Evolutionary conservation across 2,329 filamentous ascomycete species (phyloP).

Genomic region (Teratosphaeria destructans): DNA sequence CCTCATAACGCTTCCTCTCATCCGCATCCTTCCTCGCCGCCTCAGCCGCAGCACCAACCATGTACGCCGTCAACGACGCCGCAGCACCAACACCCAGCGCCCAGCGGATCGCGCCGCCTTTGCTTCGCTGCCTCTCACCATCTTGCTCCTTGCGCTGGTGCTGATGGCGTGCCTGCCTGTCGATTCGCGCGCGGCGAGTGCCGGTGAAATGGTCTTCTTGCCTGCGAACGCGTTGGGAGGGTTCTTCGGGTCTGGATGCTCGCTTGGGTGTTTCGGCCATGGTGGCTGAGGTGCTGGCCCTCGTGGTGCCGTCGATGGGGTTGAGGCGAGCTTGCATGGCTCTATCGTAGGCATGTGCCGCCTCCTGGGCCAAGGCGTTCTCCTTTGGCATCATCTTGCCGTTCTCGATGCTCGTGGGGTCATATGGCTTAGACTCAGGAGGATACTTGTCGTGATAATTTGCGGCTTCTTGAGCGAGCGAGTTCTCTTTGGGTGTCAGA

Average conservation of each 20-base stretch:
- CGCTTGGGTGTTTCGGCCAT: conserved; percentile 13
- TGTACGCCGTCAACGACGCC: conserved; percentile 48
- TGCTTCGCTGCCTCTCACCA: conserved; percentile 9
- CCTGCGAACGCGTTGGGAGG: conserved; percentile 22
- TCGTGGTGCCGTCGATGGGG: conserved; percentile 42
- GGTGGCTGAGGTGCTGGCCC: neutral
- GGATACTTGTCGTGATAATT: conserved; percentile 4
- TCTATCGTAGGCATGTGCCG: conserved; percentile 7
- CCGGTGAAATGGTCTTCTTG: conserved; percentile 42
- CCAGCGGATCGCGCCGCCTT: conserved; percentile 22
- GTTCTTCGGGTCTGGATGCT: conserved; percentile 26
- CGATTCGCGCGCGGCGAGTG: conserved; percentile 13
- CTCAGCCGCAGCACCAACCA: conserved; percentile 48
- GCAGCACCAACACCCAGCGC: conserved; percentile 45
- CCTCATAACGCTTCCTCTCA: conserved; percentile 3
- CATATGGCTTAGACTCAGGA: conserved; percentile 4
- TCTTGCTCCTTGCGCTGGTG: conserved; percentile 4
- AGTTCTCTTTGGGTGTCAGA: conserved; percentile 8
- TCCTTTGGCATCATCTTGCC: conserved; percentile 8
- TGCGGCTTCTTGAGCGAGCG: conserved; percentile 3
- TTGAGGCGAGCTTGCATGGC: conserved; percentile 33
- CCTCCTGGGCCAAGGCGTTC: conserved; percentile 10
- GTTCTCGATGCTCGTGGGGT: conserved; percentile 7
- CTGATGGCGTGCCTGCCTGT: conserved; percentile 8
- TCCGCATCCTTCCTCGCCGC: conserved; percentile 10